These are phyloP conservation scores for Fusarium torreyae DNA, from an alignment of 2,329 filamentous ascomycete genomes.

Conservation along the genomic window DNA sequence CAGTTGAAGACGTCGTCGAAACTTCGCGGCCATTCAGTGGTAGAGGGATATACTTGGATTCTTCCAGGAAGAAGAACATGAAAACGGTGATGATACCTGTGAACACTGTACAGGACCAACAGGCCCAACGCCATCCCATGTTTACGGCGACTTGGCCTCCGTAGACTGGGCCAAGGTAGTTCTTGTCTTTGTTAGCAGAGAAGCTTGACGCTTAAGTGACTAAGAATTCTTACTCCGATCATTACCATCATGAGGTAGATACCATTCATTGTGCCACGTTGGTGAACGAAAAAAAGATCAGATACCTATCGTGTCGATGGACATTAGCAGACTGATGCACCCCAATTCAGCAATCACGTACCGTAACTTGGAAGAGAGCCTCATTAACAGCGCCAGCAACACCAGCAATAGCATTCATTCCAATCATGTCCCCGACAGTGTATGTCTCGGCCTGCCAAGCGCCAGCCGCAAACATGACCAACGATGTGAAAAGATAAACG, in stretches of 20 bases:
- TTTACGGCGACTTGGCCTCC: constrained; percentile 27
- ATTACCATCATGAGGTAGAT: constrained; percentile 38
- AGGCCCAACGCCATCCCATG: constrained; percentile 57
- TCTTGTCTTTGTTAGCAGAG: constrained; percentile 6
- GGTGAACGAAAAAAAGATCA: constrained; percentile 53
- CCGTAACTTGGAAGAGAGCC: constrained; percentile 56
- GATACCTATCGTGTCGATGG: constrained; percentile 6
- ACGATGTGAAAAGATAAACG: constrained; percentile 48
- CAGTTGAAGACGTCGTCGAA: not conserved
- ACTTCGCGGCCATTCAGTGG: constrained; percentile 3
- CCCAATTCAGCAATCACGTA: not conserved
- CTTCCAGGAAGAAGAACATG: constrained; percentile 56
- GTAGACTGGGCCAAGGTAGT: constrained; percentile 38
- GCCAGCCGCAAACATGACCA: constrained; percentile 39
- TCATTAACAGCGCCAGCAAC: constrained; percentile 57
- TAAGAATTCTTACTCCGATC: constrained; percentile 20
- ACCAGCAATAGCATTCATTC: constrained; percentile 49
- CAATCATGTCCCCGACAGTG: constrained; percentile 41
- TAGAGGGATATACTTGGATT: constrained; percentile 22
- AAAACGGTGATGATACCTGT: constrained; percentile 35
- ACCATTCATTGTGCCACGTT: constrained; percentile 52
- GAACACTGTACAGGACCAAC: constrained; percentile 52
- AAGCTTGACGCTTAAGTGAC: accelerated
- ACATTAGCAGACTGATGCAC: not conserved
- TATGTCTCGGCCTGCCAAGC: constrained; percentile 48